Base-by-base conservation (phyloP, 2,329 filamentous ascomycete species). In the Pseudogymnoascus sp. region DNA sequence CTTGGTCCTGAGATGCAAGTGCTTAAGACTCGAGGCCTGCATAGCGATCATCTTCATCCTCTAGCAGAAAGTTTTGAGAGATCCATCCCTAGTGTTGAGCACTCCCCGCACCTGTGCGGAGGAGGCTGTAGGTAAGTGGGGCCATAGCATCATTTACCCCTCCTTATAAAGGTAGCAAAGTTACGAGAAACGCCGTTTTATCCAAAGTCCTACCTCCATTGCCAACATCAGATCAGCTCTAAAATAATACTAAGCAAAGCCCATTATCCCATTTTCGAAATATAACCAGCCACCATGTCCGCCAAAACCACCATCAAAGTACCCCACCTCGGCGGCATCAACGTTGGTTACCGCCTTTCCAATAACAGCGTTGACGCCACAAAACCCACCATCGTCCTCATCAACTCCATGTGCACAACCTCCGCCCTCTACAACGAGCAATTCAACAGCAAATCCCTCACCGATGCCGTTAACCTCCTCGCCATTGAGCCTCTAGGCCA, bases 401-500 rank as follows among this genome's bases (percentile, higher is more conserved):
- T 83, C 69, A 82, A 82, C 73, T 78, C 80, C 29, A 78, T 83
- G 74, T 80, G 77, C 71, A 80, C 79, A 31, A 81, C 79, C 1
- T 74, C 74, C 0, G 75, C 78, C 1, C 75, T 81, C 12, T 83
- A 79, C 69, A 69, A 76, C 14, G 67, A 68, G 4, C 79, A 83
- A 69, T 79, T 81, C 64, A 68, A 69, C 29, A 77, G 75, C 71
- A 70, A 72, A 59, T 64, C 67, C 1, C 74, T 83, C 21, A 77
- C 76, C 0, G 69, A 71, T 29, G 73, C 73, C 4, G 74, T 77
- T 68, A 83, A 83, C 68, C 74, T 83, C 5, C 71, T 83, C 5
- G 80, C 80, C 47, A 76, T 83, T 63, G 81, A 83, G 71, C 80
- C 79, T 1, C 76, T 83, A 0, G 81, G 81, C 63, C 81, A 83